A percentile compares a stretch with the other conserved stretches of the same genome.
phyloP scores from a whole-genome alignment of 192 early-diverging fungal species.

The Rhizophagus clarus region DNA sequence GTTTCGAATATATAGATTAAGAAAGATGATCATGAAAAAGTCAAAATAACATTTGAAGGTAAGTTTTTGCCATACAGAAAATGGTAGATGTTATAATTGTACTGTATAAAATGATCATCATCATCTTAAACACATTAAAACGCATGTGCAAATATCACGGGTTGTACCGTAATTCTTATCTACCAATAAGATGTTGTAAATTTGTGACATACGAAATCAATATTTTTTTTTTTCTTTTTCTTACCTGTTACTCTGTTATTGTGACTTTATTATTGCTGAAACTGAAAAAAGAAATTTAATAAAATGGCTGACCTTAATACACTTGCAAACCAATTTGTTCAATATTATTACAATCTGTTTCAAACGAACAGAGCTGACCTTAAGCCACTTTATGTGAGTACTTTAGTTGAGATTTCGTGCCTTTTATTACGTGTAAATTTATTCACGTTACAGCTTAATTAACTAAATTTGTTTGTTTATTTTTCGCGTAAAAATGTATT shows the following conservation, averaged over 20 bases:
- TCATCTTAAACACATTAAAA: no score
- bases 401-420: not conserved
- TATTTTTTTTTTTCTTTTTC: not conserved
- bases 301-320: not conserved
- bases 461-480: conserved; percentile 10
- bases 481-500: not conserved
- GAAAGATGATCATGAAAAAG: conserved; percentile 39
- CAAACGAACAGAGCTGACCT: conserved; percentile 68
- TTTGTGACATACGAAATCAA: not conserved
- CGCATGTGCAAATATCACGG: no score
- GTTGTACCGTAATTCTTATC: not conserved
- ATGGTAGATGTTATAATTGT: conserved; percentile 21
- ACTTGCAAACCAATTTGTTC: conserved; percentile 71
- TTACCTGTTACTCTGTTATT: no score
- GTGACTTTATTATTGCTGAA: not conserved
- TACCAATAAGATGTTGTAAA: not conserved
- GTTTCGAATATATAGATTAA: conserved; percentile 24
- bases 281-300: not conserved
- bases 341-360: conserved; percentile 86
- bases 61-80: conserved; percentile 49
- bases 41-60: conserved; percentile 45
- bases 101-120: no score
- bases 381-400: conserved; percentile 76
- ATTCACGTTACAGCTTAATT: not conserved
- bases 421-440: not conserved